Evolutionary conservation across 1,139 yeast genomes (phyloP), one percentile per base, ranked within the genome.

Genomic region (Candida sp.): DNA sequence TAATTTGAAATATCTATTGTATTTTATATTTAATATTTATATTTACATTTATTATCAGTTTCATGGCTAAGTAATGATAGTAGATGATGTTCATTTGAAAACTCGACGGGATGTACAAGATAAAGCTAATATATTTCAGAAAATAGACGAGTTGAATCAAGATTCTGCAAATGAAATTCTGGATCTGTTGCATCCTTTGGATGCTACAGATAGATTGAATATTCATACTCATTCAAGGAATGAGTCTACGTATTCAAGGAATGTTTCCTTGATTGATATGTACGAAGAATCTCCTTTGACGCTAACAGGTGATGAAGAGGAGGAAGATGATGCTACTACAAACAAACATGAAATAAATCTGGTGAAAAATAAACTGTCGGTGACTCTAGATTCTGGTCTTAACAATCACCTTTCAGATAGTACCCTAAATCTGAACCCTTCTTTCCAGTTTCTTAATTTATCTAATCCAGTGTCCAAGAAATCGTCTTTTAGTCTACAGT

Each of bases 171-270:
- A 32, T n/a, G 19, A 7, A 12, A 15, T 15, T 15, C 19, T 15
- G 19, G 19, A 15, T 15, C 19, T 25, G 29, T 25, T 25, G 29
- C 7, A 11, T 25, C 29, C 29, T 25, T 7, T 8, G 7, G 29
- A 25, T 25, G 29, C 11, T 25, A 11, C 11, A n/a, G 34, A 32
- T 12, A 9, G 12, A 32, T n/a, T 32, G 34, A 32, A 32, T 32
- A 6, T n/a, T 7, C 19, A 9, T 6, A 44, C 49, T 9, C 66
- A 61, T 43, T 62, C 55, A 41, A 53, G 74, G 6, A 48, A 58
- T 15, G 68, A 60, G 2, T 66, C 73, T 8, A 54, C 60, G 2
- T 60, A 63, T 46, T 69, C 75, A n/a, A 55, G 63, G 38, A 70
- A 63, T 51, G 70, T 66, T 43, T 64, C 69, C 3, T 44, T 64